Conservation (phyloP, 139 green algal species). For the Closterium sp. region DNA sequence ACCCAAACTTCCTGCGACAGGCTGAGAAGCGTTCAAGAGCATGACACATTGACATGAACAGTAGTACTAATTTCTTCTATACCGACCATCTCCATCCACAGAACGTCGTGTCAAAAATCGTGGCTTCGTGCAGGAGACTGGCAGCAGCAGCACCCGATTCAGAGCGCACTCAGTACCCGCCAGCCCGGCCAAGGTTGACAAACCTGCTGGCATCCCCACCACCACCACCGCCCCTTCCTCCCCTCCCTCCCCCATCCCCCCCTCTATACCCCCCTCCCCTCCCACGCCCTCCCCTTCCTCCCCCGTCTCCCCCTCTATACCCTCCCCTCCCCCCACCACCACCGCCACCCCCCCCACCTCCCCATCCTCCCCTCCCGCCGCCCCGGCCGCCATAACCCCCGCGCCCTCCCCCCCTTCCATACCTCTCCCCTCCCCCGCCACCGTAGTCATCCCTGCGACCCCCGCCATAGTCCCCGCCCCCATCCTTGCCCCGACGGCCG, state of each 20-base stretch:
- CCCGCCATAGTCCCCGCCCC: conserved; percentile 46
- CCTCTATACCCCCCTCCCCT: background rate
- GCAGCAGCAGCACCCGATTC: background rate
- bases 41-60: too few relatives aligned
- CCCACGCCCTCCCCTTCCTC: background rate
- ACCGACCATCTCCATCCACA: background rate
- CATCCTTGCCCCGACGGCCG: conserved; percentile 19
- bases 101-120: background rate
- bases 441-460: conserved; percentile 32
- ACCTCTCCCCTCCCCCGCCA: conserved; percentile 38
- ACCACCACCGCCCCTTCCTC: background rate
- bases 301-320: background rate
- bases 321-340: conserved; percentile 2
- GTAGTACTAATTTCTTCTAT: background rate
- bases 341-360: background rate
- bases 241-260: background rate
- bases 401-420: conserved; percentile 50
- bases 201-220: background rate
- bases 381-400: conserved; percentile 34
- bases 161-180: background rate
- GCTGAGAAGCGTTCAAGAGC: too few relatives aligned
- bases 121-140: background rate
- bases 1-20: too few relatives aligned
- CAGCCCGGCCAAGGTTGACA: background rate
- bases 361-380: conserved; percentile 26